phyloP scores from a whole-genome alignment of 768 basidiomycete species.

The Mycena epipterygia region DNA sequence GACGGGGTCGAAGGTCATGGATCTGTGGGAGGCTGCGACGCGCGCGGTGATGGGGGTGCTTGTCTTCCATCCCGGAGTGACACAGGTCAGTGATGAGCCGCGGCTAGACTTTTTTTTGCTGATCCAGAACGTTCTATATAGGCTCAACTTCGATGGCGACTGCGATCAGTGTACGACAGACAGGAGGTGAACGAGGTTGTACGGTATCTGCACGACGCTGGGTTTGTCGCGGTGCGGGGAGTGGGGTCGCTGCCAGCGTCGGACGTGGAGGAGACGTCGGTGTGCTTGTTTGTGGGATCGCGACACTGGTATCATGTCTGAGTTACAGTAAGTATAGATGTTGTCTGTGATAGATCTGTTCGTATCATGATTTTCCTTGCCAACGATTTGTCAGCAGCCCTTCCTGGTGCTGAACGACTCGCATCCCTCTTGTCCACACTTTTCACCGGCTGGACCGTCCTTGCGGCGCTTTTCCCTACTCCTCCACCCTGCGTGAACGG shows the following conservation, averaged over 20 bases:
- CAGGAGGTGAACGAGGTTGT: conserved; percentile 80
- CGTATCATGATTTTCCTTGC: too few species aligned
- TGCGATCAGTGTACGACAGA: conserved; percentile 80
- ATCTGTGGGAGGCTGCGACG: conserved; percentile 81
- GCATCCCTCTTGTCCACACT: conserved; percentile 38
- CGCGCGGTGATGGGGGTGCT: conserved; percentile 77
- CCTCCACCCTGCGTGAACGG: conserved; percentile 12
- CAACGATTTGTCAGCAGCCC: background rate
- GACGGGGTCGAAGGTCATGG: conserved; percentile 68
- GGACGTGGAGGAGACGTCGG: conserved; percentile 62
- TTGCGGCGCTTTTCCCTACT: conserved; percentile 26
- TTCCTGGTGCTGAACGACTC: conserved; percentile 2
- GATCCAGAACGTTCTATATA: conserved; percentile 46
- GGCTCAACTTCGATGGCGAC: conserved; percentile 80
- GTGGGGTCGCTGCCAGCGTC: conserved; percentile 53
- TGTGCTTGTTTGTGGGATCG: conserved; percentile 68
- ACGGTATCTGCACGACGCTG: conserved; percentile 64
- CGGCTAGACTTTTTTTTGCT: background rate
- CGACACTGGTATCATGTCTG: conserved; percentile 80
- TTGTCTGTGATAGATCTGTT: conserved; percentile 28
- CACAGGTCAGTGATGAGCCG: conserved; percentile 66
- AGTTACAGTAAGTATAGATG: background rate
- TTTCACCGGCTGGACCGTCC: conserved; percentile 42
- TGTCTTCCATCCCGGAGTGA: conserved; percentile 79
- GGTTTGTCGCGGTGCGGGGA: conserved; percentile 57